Evolutionary conservation across 495 filamentous ascomycete genomes (phyloP), one percentile per base, ranked within the genome.

Genomic region (Clohesyomyces aquaticus): DNA sequence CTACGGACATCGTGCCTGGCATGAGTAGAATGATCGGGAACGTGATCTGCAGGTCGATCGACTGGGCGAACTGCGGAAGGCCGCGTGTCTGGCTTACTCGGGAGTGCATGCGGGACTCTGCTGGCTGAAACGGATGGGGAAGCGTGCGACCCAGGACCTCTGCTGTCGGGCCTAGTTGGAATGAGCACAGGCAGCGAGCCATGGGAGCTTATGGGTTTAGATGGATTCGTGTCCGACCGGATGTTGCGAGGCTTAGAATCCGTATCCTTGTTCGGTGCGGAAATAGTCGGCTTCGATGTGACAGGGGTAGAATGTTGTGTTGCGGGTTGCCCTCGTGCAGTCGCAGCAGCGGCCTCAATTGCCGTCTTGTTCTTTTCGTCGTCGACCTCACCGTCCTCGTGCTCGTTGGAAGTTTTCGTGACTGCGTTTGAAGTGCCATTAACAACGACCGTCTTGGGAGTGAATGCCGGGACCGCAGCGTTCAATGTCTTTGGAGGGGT

Each of bases 351-450:
- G 25, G 51, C 42, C 22, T 28, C 25, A 23, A 23, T 47, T 1
- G 28, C 43, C 22, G 53, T 29, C 21, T 52, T 18, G 41, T 64
- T 52, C 23, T 68, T 66, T 35, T 68, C 68, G 23, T 77, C 75
- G 45, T 74, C 65, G 23, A 77, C 67, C 58, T 76, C 74, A 14
- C 74, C 74, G 61, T 78, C 76, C 59, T 76, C 75, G 35, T 65
- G 46, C 14, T 69, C 64, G 18, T 29, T 60, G 35, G n/a, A 60
- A 6, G 55, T 60, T 47, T 68, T 26, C 0, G 57, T 41, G 11
- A 47, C 66, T 67, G 32, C 29, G 12, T 57, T 60, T 42, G 53
- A 49, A 11, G 58, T 25, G n/a, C 69, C 66, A 51, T 68, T 62
- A 32, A 62, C 51, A 16, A 26, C 29, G 1, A 54, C 26, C 25